Percentiles rank a stretch among this genome's conserved stretches.
Conservation (phyloP, 1,139 yeast genomes). For the Hanseniaspora uvarum region DNA sequence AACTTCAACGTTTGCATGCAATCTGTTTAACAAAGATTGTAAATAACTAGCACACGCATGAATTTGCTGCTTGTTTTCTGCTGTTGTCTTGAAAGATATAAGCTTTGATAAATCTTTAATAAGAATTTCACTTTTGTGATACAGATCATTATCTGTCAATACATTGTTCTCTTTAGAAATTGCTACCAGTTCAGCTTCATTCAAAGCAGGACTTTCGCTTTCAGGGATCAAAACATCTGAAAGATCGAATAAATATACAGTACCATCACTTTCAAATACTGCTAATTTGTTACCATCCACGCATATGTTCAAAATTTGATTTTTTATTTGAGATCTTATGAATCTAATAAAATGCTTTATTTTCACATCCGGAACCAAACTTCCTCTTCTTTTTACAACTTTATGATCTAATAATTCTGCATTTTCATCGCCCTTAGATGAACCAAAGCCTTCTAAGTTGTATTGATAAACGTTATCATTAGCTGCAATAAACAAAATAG, state of each 20-base stretch:
- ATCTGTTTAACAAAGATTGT: conserved; percentile 47
- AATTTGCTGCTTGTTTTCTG: conserved; percentile 31
- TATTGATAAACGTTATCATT: conserved; percentile 13
- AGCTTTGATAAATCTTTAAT: conserved; percentile 12
- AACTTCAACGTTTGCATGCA: conserved; percentile 57
- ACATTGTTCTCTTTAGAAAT: not conserved
- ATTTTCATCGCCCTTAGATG: not conserved
- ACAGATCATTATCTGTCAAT: not conserved
- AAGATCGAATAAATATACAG: conserved; percentile 1
- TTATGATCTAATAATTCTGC: not conserved
- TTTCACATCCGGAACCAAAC: not conserved
- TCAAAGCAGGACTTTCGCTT: not conserved
- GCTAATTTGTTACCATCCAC: conserved; percentile 1
- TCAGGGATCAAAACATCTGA: not conserved
- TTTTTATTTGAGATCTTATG: not conserved
- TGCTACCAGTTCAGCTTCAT: not conserved
- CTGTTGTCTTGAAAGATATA: conserved; percentile 10
- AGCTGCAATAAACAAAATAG: conserved; percentile 33
- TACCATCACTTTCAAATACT: conserved; percentile 12
- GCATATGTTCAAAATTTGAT: conserved; percentile 6
- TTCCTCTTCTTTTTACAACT: not conserved
- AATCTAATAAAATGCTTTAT: not conserved
- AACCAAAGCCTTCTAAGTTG: not conserved
- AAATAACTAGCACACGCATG: conserved; percentile 78
- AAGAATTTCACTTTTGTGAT: conserved; percentile 4